Conservation (phyloP, 2,329 filamentous ascomycete species). For the Hymenoscyphus scutula region DNA sequence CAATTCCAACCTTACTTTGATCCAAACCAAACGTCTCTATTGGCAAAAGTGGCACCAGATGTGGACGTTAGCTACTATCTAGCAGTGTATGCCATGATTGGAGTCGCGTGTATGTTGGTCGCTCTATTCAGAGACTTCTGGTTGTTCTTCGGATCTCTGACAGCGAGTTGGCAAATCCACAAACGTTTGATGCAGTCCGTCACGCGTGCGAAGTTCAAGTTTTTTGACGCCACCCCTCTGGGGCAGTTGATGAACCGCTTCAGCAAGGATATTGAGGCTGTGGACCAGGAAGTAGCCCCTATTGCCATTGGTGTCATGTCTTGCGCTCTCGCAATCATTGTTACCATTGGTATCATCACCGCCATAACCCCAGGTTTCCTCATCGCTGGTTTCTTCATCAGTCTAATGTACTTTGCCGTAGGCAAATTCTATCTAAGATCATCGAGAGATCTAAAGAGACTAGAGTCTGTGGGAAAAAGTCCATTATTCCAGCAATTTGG, state of each 20-base stretch:
- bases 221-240: slow-evolving; percentile 94
- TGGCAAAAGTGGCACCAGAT: slow-evolving; percentile 40
- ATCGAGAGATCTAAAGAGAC: slow-evolving; percentile 90
- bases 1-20: slow-evolving; percentile 36
- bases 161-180: slow-evolving; percentile 83
- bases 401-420: slow-evolving; percentile 74
- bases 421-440: slow-evolving; percentile 86
- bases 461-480: slow-evolving; percentile 92
- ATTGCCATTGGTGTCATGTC: slow-evolving; percentile 75
- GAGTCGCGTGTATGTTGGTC: slow-evolving; percentile 72
- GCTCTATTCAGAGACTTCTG: slow-evolving; percentile 82
- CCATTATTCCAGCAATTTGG: slow-evolving; percentile 97
- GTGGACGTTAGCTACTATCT: slow-evolving; percentile 87
- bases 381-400: slow-evolving; percentile 83
- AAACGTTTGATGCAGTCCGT: slow-evolving; percentile 73
- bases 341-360: slow-evolving; percentile 85
- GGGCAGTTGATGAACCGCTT: slow-evolving; percentile 98
- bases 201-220: slow-evolving; percentile 89
- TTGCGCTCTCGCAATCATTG: slow-evolving; percentile 66
- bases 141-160: slow-evolving; percentile 88
- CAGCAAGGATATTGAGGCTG: slow-evolving; percentile 91
- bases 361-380: slow-evolving; percentile 88
- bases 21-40: slow-evolving; percentile 33
- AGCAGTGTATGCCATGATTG: slow-evolving; percentile 76
- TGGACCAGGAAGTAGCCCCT: slow-evolving; percentile 94